phyloP scores from a whole-genome alignment of 2,329 filamentous ascomycete genomes.

The Cordyceps fumosorosea region DNA sequence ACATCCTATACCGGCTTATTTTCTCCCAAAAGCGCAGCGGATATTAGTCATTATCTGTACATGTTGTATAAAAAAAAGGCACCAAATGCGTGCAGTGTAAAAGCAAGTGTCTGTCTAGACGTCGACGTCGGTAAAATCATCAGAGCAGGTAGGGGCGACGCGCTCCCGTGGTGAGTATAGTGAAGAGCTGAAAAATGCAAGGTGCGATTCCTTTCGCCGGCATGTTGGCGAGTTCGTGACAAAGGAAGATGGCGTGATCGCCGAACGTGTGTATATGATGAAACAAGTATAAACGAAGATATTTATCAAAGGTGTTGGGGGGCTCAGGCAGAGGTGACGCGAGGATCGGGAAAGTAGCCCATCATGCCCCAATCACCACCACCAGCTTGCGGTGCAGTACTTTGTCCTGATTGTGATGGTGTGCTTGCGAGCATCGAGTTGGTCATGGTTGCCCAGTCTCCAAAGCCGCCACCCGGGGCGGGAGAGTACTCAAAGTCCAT shows the following conservation, averaged over 20 bases:
- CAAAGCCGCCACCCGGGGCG: slow-evolving; percentile 30
- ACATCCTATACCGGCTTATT: background rate
- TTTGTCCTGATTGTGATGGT: slow-evolving; percentile 21
- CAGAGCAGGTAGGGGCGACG: background rate
- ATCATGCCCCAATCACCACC: slow-evolving; percentile 27
- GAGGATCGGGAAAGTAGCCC: slow-evolving; percentile 28
- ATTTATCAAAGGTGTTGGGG: background rate
- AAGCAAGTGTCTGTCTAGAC: slow-evolving; percentile 11
- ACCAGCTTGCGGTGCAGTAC: slow-evolving; percentile 8
- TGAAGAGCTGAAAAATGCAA: background rate
- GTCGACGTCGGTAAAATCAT: slow-evolving; percentile 12
- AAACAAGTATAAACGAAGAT: background rate
- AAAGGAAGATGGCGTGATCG: background rate
- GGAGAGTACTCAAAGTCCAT: slow-evolving; percentile 41
- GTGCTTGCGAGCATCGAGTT: slow-evolving; percentile 25
- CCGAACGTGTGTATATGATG: background rate
- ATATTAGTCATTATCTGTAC: slow-evolving; percentile 13
- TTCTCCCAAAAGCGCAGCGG: background rate
- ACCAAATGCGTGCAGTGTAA: slow-evolving; percentile 1
- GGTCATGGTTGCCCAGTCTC: slow-evolving; percentile 36
- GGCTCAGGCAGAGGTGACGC: slow-evolving; percentile 24
- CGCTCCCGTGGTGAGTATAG: background rate
- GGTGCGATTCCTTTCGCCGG: background rate
- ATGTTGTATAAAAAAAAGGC: background rate
- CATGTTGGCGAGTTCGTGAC: background rate